Evolutionary conservation across 1,284 basidiomycete species (phyloP), one percentile per base, ranked within the genome.

Genomic region (Cutaneotrichosporon sp.): DNA sequence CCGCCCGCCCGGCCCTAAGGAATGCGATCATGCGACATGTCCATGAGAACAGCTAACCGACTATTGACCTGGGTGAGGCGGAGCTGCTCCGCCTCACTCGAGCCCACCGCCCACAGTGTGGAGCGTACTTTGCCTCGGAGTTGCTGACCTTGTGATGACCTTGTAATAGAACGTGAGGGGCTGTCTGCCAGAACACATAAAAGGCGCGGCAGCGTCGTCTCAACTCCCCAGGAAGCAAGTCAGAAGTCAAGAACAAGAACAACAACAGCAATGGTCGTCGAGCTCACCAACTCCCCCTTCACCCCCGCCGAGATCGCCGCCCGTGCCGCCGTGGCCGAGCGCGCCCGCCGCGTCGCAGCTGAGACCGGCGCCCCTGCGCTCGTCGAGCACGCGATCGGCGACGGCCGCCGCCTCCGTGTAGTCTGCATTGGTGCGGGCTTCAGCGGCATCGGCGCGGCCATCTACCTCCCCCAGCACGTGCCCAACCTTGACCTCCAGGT

Each of bases 361-460:
- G 33, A 13, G 1, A 25, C n/a, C 9, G 52, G 52, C 8, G 59
- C 56, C n/a, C 63, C 59, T 0, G 47, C 47, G 1, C 59, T 64
- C 13, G 50, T 56, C 24, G 63, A 64, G 38, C 46, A 58, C 5
- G n/a, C 56, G 2, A 52, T 64, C 25, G 29, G 34, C 34, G 42
- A 55, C 2, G n/a, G 27, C 18, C 59, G 63, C 1, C 59, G n/a
- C 7, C 49, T 64, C 5, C 47, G 36, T 0, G 58, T 64, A 9
- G 24, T 58, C 33, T 45, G 45, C 27, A 43, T 64, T 34, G 63
- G 63, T 1, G 63, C 63, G 1, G 63, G 63, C 2, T 64, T 64
- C 53, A 61, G 59, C 45, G 63, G 63, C 2, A 45, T 64, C 27
- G 57, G 63, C 16, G 53, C 59, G 4, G 54, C 55, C 1, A 64